Conservation (phyloP, 2,329 filamentous ascomycete species). For the Podosphaera xanthii region DNA sequence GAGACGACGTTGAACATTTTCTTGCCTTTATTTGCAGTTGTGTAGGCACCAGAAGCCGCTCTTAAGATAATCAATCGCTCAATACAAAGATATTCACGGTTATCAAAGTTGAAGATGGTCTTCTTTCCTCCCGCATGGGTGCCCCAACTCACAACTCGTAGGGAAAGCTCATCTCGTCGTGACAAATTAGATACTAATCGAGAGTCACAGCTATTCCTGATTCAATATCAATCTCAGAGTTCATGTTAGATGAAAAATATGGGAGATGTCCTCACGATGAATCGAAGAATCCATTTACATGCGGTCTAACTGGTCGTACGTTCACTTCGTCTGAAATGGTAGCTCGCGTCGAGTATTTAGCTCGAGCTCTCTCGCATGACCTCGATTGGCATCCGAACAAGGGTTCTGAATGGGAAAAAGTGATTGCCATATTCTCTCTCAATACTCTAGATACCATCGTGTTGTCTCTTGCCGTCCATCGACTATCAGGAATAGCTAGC, state of each 20-base stretch:
- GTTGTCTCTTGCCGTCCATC: slow-evolving; percentile 50
- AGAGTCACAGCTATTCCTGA: slow-evolving; percentile 27
- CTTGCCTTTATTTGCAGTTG: too few species aligned
- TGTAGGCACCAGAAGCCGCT: too few species aligned
- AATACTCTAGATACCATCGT: slow-evolving; percentile 65
- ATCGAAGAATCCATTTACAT: slow-evolving; percentile 51
- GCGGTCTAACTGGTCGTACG: slow-evolving; percentile 46
- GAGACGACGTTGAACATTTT: too few species aligned
- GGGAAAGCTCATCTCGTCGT: slow-evolving; percentile 6
- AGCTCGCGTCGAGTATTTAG: slow-evolving; percentile 40
- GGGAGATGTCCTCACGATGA: slow-evolving; percentile 39
- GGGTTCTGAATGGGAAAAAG: slow-evolving; percentile 63
- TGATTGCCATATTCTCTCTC: slow-evolving; percentile 52
- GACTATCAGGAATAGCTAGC: slow-evolving; percentile 49
- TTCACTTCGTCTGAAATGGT: slow-evolving; percentile 40
- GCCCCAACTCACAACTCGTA: slow-evolving; percentile 32
- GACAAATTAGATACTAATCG: not conserved
- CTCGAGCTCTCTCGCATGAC: slow-evolving; percentile 45
- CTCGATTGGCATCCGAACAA: slow-evolving; percentile 47
- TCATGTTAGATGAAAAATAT: slow-evolving; percentile 50
- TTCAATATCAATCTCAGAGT: slow-evolving; percentile 49
- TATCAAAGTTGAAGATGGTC: slow-evolving; percentile 7
- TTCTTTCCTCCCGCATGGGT: slow-evolving; percentile 40
- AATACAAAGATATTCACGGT: too few species aligned
- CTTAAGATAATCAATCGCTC: too few species aligned